Evolutionary conservation across 1,284 basidiomycete species (phyloP).

Genomic region (Fomitiporia mediterranea): DNA sequence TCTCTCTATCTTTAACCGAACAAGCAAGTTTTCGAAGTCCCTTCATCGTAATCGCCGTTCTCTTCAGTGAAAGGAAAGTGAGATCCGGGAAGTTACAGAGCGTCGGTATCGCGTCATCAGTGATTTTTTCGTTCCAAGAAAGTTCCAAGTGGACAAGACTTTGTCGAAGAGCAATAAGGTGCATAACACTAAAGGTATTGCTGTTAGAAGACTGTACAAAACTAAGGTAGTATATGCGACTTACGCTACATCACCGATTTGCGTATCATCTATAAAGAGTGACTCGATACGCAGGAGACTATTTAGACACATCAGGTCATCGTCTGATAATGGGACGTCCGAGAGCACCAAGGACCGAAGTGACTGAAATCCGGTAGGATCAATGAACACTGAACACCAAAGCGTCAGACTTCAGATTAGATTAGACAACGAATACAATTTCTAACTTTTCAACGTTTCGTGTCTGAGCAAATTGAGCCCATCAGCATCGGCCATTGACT

Average conservation of each 20-base stretch:
- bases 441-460: slow-evolving; percentile 41
- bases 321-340: slow-evolving; percentile 40
- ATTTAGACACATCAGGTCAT: slow-evolving; percentile 47
- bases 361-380: slow-evolving; percentile 45
- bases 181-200: slow-evolving; percentile 38
- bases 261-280: slow-evolving; percentile 49
- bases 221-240: slow-evolving; percentile 21
- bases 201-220: slow-evolving; percentile 1
- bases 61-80: slow-evolving; percentile 45
- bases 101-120: slow-evolving; percentile 52
- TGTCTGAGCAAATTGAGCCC: slow-evolving; percentile 43
- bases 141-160: slow-evolving; percentile 48
- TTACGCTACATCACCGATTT: slow-evolving; percentile 58
- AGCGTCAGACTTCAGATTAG: background rate
- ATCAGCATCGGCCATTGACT: slow-evolving; percentile 42
- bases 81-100: slow-evolving; percentile 45
- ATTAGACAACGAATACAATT: slow-evolving; percentile 12
- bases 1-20: slow-evolving; percentile 31
- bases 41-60: slow-evolving; percentile 49
- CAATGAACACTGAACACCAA: slow-evolving; percentile 40
- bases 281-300: slow-evolving; percentile 46
- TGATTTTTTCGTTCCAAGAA: slow-evolving; percentile 45
- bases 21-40: slow-evolving; percentile 48
- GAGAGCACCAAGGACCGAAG: slow-evolving; percentile 47
- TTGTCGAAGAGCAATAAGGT: slow-evolving; percentile 49